Evolutionary conservation across 257 asterid species (phyloP).

Genomic region (Petunia secreta): DNA sequence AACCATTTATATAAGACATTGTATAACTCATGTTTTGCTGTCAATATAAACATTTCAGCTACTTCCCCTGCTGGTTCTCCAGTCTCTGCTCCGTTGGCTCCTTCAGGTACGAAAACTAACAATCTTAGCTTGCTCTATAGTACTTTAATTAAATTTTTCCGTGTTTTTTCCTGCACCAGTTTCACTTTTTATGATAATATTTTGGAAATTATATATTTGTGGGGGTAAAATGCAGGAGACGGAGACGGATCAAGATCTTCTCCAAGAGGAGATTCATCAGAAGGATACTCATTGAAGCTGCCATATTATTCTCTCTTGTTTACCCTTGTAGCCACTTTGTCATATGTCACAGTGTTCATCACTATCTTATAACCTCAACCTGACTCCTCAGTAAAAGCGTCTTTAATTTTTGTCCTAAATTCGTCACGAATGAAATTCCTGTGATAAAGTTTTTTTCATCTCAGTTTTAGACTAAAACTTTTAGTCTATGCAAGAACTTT

Average conservation of each 20-base stretch:
- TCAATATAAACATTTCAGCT: conserved; percentile 26
- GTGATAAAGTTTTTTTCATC: background rate
- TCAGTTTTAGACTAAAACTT: background rate
- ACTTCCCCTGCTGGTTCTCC: conserved; percentile 13
- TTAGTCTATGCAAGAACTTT: background rate
- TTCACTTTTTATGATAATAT: background rate
- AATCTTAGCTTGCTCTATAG: background rate
- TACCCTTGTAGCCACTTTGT: conserved; percentile 19
- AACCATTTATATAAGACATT: background rate
- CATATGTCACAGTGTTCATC: conserved; percentile 10
- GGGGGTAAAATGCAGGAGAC: background rate
- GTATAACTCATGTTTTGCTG: background rate
- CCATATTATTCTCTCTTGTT: background rate
- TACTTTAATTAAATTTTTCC: background rate
- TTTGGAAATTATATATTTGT: background rate
- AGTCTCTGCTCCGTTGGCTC: conserved; percentile 4
- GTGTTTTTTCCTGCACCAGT: background rate
- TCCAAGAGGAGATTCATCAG: conserved; percentile 25
- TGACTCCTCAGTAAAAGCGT: background rate
- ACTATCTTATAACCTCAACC: background rate
- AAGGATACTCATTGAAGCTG: conserved; percentile 29
- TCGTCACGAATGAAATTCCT: background rate
- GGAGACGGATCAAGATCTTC: background rate
- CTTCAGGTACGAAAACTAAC: conserved; percentile 30
- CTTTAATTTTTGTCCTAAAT: background rate